Base-by-base conservation (phyloP, 192 early-diverging fungal genomes). In the Coemansia sp. region DNA sequence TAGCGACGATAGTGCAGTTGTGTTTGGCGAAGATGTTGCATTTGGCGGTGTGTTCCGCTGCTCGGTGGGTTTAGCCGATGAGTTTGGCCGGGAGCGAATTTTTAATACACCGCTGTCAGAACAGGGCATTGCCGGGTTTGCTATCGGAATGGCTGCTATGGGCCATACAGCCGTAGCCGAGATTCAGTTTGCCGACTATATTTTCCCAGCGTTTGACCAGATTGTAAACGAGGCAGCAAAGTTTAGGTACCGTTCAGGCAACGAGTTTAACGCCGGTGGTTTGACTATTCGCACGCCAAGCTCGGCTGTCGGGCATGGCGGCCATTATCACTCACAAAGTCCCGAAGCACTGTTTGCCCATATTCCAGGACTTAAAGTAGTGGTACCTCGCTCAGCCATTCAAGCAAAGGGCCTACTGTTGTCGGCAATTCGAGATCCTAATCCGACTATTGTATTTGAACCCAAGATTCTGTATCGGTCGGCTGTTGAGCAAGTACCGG, bases 171-270 rank as follows among this genome's bases (percentile, higher is more conserved):
- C 96, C 46, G 93, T 98, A 68, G 96, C 96, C 24, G 96, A 98
- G 74, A 97, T 98, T 25, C 96, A 98, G 81, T 98, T 98, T 81
- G 96, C 94, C 4, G 96, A 98, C 81, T 98, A 98, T 65, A 93
- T 98, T 12, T 96, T 92, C 75, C 96, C 96, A 4, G 96, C 95
- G 8, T 98, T 97, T 70, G 96, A 98, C 79, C 96, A 98, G 82
- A 70, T 98, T 31, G 95, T 95, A 7, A 98, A 98, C 72, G 96
- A 98, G 73, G 96, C 96, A 9, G 92, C 95, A 25, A 98, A 98
- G 81, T 98, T 89, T 76, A 86, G 96, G 46, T 98, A 97, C 84
- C 85, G 96, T 20, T 92, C 92, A 6, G 96, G 96, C n/a, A 88
- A 90, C 61, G 79, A 88, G 68, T 98, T 96, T 72, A 82, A 95